These are phyloP conservation scores for Podaxis pistillaris DNA, from an alignment of 768 basidiomycete genomes.

Conservation along the genomic window DNA sequence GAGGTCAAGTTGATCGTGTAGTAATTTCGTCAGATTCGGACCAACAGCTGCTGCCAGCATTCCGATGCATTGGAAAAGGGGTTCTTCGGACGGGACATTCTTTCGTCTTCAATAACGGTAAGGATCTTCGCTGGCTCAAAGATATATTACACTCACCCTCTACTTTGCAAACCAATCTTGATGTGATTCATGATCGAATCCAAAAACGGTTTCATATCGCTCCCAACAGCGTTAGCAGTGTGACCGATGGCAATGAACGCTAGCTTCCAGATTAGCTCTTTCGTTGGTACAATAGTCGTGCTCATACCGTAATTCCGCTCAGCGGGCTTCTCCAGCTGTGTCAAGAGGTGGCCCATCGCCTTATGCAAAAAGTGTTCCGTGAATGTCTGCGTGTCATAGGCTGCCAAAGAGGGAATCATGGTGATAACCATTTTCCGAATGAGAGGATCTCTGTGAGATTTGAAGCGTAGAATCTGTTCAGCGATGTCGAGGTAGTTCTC, in stretches of 20 bases:
- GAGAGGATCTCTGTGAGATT: slow-evolving; percentile 80
- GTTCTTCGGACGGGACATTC: slow-evolving; percentile 90
- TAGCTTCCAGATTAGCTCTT: slow-evolving; percentile 27
- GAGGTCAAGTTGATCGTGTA: slow-evolving; percentile 94
- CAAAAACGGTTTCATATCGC: slow-evolving; percentile 95
- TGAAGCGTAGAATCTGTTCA: slow-evolving; percentile 87
- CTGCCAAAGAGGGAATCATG: slow-evolving; percentile 91
- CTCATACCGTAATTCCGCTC: slow-evolving; percentile 83
- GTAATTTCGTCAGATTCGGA: slow-evolving; percentile 89
- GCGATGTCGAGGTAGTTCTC: slow-evolving; percentile 85
- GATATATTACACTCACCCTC: slow-evolving; percentile 58
- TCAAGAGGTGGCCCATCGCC: slow-evolving; percentile 88
- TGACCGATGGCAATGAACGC: slow-evolving; percentile 97
- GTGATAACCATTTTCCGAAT: slow-evolving; percentile 95
- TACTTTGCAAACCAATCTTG: slow-evolving; percentile 81
- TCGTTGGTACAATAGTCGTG: background rate
- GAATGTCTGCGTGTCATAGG: slow-evolving; percentile 92
- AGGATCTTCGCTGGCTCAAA: background rate
- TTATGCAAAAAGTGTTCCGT: slow-evolving; percentile 89
- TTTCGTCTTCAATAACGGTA: slow-evolving; percentile 52
- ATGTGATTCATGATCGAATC: slow-evolving; percentile 89
- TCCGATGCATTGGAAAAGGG: slow-evolving; percentile 96
- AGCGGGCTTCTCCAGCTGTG: slow-evolving; percentile 82
- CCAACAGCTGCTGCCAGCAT: slow-evolving; percentile 96
- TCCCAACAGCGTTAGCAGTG: slow-evolving; percentile 85